phyloP scores from a whole-genome alignment of 352 stramenopile species.

The Globisporangium middletonii region DNA sequence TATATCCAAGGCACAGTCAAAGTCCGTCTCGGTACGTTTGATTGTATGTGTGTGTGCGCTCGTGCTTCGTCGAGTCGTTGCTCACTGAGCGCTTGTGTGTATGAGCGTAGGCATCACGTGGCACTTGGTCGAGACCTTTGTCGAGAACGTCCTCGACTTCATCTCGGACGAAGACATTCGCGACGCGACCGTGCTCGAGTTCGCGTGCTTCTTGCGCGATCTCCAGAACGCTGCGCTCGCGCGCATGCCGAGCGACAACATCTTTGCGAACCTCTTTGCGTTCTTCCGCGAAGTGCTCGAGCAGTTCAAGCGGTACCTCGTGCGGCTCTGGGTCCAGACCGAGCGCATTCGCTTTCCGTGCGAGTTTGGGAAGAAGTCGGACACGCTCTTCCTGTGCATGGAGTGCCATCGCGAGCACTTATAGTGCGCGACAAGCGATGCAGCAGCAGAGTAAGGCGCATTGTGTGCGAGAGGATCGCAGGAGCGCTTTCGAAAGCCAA shows the following conservation, averaged over 20 bases:
- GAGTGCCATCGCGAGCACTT: constrained; percentile 78
- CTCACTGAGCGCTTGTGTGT: background rate
- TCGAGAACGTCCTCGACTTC: constrained; percentile 59
- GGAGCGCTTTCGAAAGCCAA: no score
- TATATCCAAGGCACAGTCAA: constrained; percentile 62
- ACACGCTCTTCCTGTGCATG: constrained; percentile 75
- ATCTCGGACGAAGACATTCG: constrained; percentile 72
- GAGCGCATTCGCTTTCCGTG: constrained; percentile 64
- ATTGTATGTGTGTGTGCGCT: background rate
- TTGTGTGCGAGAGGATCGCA: background rate
- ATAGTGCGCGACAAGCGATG: constrained; percentile 16
- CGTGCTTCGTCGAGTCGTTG: background rate
- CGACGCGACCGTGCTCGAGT: constrained; percentile 54
- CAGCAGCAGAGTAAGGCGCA: background rate
- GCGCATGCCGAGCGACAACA: constrained; percentile 33
- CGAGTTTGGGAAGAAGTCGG: constrained; percentile 78
- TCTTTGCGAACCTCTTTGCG: constrained; percentile 48
- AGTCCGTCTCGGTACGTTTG: constrained; percentile 28
- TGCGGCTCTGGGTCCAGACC: constrained; percentile 42
- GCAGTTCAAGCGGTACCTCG: constrained; percentile 69
- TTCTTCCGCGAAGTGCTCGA: constrained; percentile 59
- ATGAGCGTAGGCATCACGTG: constrained; percentile 34
- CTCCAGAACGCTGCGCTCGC: constrained; percentile 22
- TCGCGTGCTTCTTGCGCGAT: constrained; percentile 46
- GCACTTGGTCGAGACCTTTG: constrained; percentile 52